phyloP scores from a whole-genome alignment of 305 asterid genomes.

The Fraxinus xanthoxyloides region DNA sequence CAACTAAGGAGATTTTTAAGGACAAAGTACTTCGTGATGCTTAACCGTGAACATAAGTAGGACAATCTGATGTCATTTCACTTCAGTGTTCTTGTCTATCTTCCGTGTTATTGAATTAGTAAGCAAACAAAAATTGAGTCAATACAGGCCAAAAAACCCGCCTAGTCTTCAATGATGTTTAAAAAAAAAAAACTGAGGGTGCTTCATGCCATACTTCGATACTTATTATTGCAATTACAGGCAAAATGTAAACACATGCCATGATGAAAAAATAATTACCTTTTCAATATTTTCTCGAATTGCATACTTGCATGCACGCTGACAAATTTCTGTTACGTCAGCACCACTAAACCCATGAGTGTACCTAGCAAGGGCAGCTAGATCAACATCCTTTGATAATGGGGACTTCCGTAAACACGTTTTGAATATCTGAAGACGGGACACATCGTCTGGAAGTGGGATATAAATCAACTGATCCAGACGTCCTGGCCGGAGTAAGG shows the following conservation, averaged over 20 bases:
- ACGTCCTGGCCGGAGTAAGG: conserved; percentile 49
- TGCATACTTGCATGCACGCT: conserved; percentile 51
- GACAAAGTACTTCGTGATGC: not conserved
- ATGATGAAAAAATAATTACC: conserved; percentile 19
- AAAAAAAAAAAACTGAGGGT: not conserved
- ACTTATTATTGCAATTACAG: not conserved
- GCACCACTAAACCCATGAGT: conserved; percentile 54
- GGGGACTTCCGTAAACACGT: conserved; percentile 47
- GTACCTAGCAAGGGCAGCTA: conserved; percentile 40
- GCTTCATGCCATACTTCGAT: not conserved
- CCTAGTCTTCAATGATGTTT: not conserved
- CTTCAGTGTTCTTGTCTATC: not conserved
- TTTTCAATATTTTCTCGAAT: conserved; percentile 45
- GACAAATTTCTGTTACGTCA: conserved; percentile 48
- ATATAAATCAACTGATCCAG: conserved; percentile 48
- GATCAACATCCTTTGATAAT: conserved; percentile 38
- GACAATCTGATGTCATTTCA: not conserved
- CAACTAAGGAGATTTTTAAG: not conserved
- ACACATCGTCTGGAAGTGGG: conserved; percentile 47
- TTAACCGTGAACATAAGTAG: not conserved
- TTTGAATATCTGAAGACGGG: conserved; percentile 43
- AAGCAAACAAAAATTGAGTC: not conserved
- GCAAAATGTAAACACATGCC: not conserved
- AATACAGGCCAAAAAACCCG: not conserved
- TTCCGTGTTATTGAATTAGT: not conserved